A percentile compares a stretch with the other conserved stretches of the same genome.
These are phyloP conservation scores for Arctium lappa DNA, from an alignment of 129 eudicot genomes.

Conservation along the genomic window DNA sequence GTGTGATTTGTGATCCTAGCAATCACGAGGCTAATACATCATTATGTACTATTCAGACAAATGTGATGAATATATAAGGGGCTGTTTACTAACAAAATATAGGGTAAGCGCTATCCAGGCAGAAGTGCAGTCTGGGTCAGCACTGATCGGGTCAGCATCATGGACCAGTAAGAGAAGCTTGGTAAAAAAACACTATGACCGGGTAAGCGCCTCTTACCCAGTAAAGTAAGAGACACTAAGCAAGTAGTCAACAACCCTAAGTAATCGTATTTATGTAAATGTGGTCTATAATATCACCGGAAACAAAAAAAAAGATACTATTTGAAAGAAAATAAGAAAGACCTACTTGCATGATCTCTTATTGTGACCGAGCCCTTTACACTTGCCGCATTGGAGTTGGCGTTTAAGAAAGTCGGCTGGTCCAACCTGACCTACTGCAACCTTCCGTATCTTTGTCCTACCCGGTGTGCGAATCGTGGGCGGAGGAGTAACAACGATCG, in stretches of 20 bases:
- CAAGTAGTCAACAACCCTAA: background rate
- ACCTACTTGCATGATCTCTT: constrained; percentile 39
- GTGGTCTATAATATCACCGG: background rate
- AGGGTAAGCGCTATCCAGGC: no score
- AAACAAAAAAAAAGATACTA: background rate
- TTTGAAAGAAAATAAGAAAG: background rate
- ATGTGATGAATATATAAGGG: no score
- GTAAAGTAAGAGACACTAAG: background rate
- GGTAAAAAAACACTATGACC: background rate
- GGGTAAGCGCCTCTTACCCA: background rate
- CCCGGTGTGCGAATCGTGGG: constrained; percentile 23
- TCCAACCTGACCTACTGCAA: constrained; percentile 20
- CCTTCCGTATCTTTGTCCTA: constrained; percentile 26
- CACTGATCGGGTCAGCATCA: background rate
- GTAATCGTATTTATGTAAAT: no score
- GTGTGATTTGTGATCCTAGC: no score
- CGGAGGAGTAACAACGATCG: constrained; percentile 34
- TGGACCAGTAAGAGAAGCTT: background rate
- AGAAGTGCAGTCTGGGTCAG: no score
- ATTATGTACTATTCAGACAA: no score
- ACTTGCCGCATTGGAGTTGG: constrained; percentile 32
- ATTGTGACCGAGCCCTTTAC: constrained; percentile 39
- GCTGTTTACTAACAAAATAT: no score
- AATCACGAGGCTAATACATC: no score
- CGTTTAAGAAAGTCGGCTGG: constrained; percentile 46